A percentile compares a stretch with the other conserved stretches of the same genome.
Conservation (phyloP, 345 rosid species). For the Gynandropsis gynandra region DNA sequence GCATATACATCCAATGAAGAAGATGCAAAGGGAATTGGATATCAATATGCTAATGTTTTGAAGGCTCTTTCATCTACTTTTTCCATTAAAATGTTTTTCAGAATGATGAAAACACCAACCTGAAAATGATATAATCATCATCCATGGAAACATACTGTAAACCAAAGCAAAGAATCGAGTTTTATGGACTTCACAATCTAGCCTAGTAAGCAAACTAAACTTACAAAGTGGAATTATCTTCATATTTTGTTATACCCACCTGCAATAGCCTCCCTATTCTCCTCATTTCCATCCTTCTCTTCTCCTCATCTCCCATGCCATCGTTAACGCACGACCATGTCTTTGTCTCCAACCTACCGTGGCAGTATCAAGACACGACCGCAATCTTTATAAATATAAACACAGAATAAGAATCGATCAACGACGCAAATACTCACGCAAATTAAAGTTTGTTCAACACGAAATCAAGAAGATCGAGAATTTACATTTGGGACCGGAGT, state of each 20-base stretch:
- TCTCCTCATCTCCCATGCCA: too few relatives aligned
- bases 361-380: too few relatives aligned
- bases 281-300: too few relatives aligned
- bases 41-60: constrained; percentile 74
- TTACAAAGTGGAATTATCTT: too few relatives aligned
- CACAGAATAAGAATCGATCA: neutral
- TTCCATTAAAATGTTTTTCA: constrained; percentile 85
- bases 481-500: constrained; percentile 68
- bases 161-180: neutral
- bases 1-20: constrained; percentile 82
- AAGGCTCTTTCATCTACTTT: constrained; percentile 88
- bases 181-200: too few relatives aligned
- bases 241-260: too few relatives aligned
- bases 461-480: neutral
- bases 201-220: too few relatives aligned
- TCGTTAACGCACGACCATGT: too few relatives aligned
- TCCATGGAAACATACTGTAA: neutral
- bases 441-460: neutral
- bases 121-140: constrained; percentile 25
- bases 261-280: too few relatives aligned
- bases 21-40: constrained; percentile 79
- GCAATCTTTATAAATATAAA: too few relatives aligned
- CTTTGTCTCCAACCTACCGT: too few relatives aligned
- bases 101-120: constrained; percentile 91
- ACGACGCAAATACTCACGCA: neutral